phyloP scores from a whole-genome alignment of 441 rosid species.

The Biscutella auriculata region DNA sequence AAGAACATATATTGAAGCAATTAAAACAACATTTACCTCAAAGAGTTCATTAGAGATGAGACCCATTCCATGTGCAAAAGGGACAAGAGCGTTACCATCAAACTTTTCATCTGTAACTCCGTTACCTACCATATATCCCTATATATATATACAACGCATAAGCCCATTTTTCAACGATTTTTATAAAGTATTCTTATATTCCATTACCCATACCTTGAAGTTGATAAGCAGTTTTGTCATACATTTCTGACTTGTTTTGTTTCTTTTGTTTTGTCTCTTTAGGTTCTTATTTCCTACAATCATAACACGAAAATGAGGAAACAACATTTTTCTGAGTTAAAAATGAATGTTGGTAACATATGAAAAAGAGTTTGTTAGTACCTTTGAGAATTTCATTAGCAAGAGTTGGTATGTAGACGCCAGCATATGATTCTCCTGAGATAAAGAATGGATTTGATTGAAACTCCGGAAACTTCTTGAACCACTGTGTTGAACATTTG shows the following conservation, averaged over 20 bases:
- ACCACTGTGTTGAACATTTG: conserved; percentile 52
- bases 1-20: background rate
- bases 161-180: background rate
- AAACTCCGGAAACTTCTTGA: conserved; percentile 65
- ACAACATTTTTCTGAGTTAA: background rate
- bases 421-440: conserved; percentile 88
- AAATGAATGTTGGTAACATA: too few relatives aligned
- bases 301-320: background rate
- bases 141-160: conserved; percentile 9
- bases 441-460: conserved; percentile 67
- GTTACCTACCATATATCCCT: conserved; percentile 88
- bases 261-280: background rate
- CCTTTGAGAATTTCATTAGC: conserved; percentile 62
- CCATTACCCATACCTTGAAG: conserved; percentile 40
- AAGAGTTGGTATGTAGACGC: conserved; percentile 80
- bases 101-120: conserved; percentile 53
- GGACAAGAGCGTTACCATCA: conserved; percentile 77
- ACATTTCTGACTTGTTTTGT: conserved; percentile 23
- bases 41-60: conserved; percentile 61
- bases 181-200: too few relatives aligned
- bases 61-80: conserved; percentile 84
- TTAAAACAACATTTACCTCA: conserved; percentile 29
- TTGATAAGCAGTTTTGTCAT: conserved; percentile 42
- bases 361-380: conserved; percentile 1
- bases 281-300: conserved; percentile 10